Evolutionary conservation across 805 yeast genomes (phyloP), one percentile per base, ranked within the genome.

Genomic region (Lachancea quebecensis): DNA sequence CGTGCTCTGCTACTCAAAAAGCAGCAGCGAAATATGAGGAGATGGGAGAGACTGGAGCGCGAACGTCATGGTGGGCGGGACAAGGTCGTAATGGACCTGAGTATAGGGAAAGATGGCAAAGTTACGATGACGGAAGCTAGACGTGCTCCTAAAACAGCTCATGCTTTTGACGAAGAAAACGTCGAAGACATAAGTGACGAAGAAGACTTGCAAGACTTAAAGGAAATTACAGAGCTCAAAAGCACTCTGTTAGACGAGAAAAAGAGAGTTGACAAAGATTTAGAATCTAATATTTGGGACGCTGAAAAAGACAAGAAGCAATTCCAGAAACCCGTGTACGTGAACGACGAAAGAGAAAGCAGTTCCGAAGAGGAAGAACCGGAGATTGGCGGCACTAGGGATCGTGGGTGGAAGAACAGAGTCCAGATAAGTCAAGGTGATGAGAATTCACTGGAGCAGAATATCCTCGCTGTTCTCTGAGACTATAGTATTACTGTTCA

Each of bases 1-100:
- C 77, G 93, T 53, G 97, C 97, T 0, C 69, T 88, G 46, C 88
- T 86, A 59, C 68, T 93, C 55, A 88, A 89, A 61, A 79, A 79
- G 53, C 97, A 90, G 60, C 98, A 93, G 57, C 75, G 82, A 47
- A 81, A 78, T 48, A 60, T 81, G 47, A 71, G 90, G 10, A 79
- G 78, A 48, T 73, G 78, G 57, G 85, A 85, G 47, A 78, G 76
- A 38, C 64, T 70, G 32, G 82, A 79, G 36, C 68, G 68, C 41
- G 77, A 75, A 29, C 68, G 88, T 33, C 60, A 75, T 1, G 97
- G 96, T 0, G 73, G 88, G 38, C 90, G 91, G 3, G 60, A 60
- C 25, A 78, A 78, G 49, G 78, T 75, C 47, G 84, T 85, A 1
- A 70, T 93, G 39, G 87, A 85, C 52, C 81, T 93, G 73, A 79